Evolutionary conservation across 441 rosid species (phyloP).

Genomic region (Flueggea neowawraea): DNA sequence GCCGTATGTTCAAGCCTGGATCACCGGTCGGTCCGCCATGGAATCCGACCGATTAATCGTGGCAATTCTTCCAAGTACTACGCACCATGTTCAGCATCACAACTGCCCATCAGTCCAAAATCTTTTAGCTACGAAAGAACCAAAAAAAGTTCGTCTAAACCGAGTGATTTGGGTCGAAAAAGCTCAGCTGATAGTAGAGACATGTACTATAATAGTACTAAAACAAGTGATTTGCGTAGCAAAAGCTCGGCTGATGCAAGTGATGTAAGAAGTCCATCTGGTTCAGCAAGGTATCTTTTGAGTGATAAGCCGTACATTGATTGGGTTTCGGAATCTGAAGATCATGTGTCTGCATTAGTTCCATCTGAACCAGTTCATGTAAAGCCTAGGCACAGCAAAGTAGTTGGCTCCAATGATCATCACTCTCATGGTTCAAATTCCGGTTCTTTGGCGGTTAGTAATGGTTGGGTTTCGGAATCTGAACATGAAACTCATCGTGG

Average conservation of each 20-base stretch:
- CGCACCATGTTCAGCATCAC: slow-evolving; percentile 39
- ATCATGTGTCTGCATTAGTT: slow-evolving; percentile 18
- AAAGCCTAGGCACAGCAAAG: slow-evolving; percentile 1
- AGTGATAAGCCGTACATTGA: slow-evolving; percentile 47
- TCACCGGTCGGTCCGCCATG: slow-evolving; percentile 43
- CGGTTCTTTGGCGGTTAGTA: slow-evolving; percentile 9
- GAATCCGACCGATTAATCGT: slow-evolving; percentile 29
- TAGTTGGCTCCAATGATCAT: not conserved
- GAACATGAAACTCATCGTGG: slow-evolving; percentile 24
- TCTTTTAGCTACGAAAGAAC: slow-evolving; percentile 20
- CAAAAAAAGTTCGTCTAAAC: slow-evolving; percentile 16
- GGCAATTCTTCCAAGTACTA: slow-evolving; percentile 29
- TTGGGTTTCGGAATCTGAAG: slow-evolving; percentile 40
- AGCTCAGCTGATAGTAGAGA: slow-evolving; percentile 8
- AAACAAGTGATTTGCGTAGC: slow-evolving; percentile 31
- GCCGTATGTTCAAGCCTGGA: slow-evolving; percentile 56
- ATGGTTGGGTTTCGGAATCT: slow-evolving; percentile 1
- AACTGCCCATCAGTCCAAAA: slow-evolving; percentile 49
- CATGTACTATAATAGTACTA: not conserved
- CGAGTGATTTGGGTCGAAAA: slow-evolving; percentile 4
- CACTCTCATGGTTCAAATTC: slow-evolving; percentile 4
- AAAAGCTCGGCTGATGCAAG: slow-evolving; percentile 54
- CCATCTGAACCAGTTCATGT: slow-evolving; percentile 6
- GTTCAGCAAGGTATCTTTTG: slow-evolving; percentile 56
- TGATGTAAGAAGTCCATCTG: slow-evolving; percentile 34